phyloP scores from a whole-genome alignment of 768 basidiomycete genomes.

The Trametes elegans region DNA sequence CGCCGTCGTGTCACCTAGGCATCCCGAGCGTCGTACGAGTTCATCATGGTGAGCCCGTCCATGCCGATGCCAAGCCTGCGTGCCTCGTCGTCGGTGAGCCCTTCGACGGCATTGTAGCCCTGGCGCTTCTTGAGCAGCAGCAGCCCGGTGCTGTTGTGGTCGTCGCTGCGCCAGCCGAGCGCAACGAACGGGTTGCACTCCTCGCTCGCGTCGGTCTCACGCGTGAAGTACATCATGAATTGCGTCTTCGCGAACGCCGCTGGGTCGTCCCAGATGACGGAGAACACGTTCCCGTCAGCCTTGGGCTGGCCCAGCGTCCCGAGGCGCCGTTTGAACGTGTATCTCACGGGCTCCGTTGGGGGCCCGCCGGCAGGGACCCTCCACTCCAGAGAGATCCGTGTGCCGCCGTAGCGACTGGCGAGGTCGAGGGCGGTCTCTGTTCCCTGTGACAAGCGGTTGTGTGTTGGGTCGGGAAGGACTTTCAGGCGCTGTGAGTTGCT shows the following conservation, averaged over 20 bases:
- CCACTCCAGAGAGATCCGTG: too few relatives aligned
- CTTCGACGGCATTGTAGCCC: too few relatives aligned
- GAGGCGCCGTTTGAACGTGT: neutral
- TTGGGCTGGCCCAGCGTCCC: neutral
- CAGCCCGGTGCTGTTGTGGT: neutral
- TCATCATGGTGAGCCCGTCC: neutral
- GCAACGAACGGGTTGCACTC: neutral
- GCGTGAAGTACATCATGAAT: neutral
- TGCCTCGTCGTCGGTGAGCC: neutral
- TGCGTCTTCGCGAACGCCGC: neutral
- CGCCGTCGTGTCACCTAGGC: neutral
- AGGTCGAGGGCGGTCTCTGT: too few relatives aligned
- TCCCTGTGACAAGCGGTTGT: too few relatives aligned
- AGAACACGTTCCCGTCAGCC: neutral
- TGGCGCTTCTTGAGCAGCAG: slow-evolving; percentile 4
- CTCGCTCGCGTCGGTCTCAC: neutral
- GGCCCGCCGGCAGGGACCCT: too few relatives aligned
- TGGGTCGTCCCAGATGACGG: neutral
- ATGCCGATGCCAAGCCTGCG: neutral
- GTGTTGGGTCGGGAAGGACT: too few relatives aligned
- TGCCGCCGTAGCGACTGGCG: too few relatives aligned
- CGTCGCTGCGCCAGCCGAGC: neutral
- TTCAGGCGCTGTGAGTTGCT: too few relatives aligned
- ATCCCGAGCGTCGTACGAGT: neutral
- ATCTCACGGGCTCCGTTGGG: too few relatives aligned